Percentiles rank a stretch among this genome's conserved stretches.
Conservation (phyloP, 306 rosid species). For the Begonia peltatifolia region DNA sequence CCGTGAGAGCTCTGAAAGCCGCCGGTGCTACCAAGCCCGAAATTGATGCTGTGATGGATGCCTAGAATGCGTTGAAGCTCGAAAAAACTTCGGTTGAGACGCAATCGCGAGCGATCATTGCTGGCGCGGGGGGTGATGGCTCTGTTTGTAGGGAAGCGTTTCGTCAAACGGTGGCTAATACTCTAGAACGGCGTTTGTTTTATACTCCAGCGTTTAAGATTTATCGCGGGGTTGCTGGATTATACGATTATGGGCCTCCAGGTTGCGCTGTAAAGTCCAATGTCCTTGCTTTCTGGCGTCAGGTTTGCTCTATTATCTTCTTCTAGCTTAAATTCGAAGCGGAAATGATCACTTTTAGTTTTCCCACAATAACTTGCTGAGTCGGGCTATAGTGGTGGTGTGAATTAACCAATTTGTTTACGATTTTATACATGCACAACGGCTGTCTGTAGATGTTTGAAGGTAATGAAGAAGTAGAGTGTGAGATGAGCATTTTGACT, state of each 20-base stretch:
- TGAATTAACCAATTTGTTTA: too few relatives aligned
- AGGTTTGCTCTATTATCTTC: slow-evolving; percentile 20
- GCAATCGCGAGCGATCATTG: slow-evolving; percentile 28
- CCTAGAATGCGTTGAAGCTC: slow-evolving; percentile 46
- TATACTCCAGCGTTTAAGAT: slow-evolving; percentile 69
- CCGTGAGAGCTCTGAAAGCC: slow-evolving; percentile 49
- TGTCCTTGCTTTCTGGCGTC: slow-evolving; percentile 77
- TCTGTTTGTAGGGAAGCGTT: slow-evolving; percentile 40
- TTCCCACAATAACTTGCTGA: not conserved
- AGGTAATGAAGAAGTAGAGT: not conserved
- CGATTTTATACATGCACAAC: too few relatives aligned
- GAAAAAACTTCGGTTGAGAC: slow-evolving; percentile 50
- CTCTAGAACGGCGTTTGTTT: slow-evolving; percentile 76
- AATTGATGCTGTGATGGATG: slow-evolving; percentile 47
- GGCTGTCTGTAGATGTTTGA: too few relatives aligned
- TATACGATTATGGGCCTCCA: slow-evolving; percentile 77
- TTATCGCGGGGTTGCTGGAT: slow-evolving; percentile 80
- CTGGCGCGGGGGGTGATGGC: slow-evolving; percentile 24
- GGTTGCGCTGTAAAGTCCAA: slow-evolving; percentile 78
- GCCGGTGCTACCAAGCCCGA: slow-evolving; percentile 33
- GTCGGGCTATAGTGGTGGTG: not conserved
- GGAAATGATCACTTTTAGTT: not conserved
- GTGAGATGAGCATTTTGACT: not conserved
- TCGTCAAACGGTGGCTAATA: slow-evolving; percentile 55
- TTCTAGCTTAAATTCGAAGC: not conserved